Evolutionary conservation across 352 stramenopile genomes (phyloP), one percentile per base, ranked within the genome.

Genomic region (Hyaloperonospora brassicae): DNA sequence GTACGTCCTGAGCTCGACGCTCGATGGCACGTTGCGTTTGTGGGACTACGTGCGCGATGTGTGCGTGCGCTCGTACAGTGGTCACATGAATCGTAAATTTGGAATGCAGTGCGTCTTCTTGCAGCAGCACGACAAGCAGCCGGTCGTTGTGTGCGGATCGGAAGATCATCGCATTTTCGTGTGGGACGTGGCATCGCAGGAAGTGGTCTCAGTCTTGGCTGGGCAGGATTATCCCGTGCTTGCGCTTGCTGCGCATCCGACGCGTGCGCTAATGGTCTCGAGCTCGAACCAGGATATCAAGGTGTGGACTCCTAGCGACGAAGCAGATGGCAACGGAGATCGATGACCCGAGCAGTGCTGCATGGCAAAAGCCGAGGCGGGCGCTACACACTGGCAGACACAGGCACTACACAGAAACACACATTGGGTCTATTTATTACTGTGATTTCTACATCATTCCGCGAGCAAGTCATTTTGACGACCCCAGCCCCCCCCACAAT

Each of bases 121-220:
- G 5, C 56, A 84, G n/a, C 72, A 79, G 41, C 64, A 52, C 7
- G 64, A 57, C 38, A 59, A 47, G 30, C 49, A 62, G 21, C 56
- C 82, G 22, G 66, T 79, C 48, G 71, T 98, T 40, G 73, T 96
- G 2, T 96, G 79, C 17, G 95, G 95, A 2, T 97, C 85, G 9
- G 95, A 98, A 61, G 89, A 97, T 58, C 89, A 87, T 36, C 76
- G 79, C 13, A 76, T 98, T 23, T 84, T 95, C 47, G 55, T 97
- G 44, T 98, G 95, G 77, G 86, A 98, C 70, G 66, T 98, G 27
- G 78, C 95, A 25, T 90, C 70, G 31, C 66, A 84, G 40, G 59
- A 88, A 38, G 53, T 89, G 22, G 64, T 81, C 14, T 72, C 76
- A 54, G 41, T 66, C 35, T 73, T 95, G 51, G 66, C 73, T 8